A percentile compares a stretch with the other conserved stretches of the same genome.
These are phyloP conservation scores for Conringia planisiliqua DNA, from an alignment of 345 rosid species.

Conservation along the genomic window DNA sequence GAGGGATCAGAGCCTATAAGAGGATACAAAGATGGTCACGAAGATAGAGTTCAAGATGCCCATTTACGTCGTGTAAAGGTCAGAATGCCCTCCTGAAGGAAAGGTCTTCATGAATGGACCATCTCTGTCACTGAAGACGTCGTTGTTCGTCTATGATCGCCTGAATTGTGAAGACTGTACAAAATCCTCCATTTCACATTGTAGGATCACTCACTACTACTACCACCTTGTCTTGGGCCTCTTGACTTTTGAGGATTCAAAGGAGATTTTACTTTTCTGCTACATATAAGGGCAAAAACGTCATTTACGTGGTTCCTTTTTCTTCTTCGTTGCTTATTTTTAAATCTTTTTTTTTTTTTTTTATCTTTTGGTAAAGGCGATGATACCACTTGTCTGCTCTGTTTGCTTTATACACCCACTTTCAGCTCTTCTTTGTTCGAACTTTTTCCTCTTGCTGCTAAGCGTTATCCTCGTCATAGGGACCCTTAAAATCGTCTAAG, in stretches of 20 bases:
- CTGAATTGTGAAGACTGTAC: no score
- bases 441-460: slow-evolving; percentile 6
- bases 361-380: slow-evolving; percentile 12
- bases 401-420: neutral
- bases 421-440: neutral
- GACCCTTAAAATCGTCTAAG: neutral
- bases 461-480: neutral
- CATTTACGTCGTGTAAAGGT: slow-evolving; percentile 20
- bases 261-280: neutral
- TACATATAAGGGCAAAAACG: neutral
- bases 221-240: no score
- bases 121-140: no score
- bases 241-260: no score
- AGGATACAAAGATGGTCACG: slow-evolving; percentile 57
- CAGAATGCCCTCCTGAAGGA: no score
- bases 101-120: no score
- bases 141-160: no score
- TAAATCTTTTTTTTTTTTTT: no score
- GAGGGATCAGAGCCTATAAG: slow-evolving; percentile 45
- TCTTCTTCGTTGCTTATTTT: neutral
- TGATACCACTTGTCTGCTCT: slow-evolving; percentile 29
- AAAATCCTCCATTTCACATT: no score
- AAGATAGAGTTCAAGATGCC: slow-evolving; percentile 40
- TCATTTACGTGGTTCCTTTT: neutral
- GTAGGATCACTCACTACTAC: no score